Base-by-base conservation (phyloP, 495 filamentous ascomycete genomes). In the Cercophora samala region DNA sequence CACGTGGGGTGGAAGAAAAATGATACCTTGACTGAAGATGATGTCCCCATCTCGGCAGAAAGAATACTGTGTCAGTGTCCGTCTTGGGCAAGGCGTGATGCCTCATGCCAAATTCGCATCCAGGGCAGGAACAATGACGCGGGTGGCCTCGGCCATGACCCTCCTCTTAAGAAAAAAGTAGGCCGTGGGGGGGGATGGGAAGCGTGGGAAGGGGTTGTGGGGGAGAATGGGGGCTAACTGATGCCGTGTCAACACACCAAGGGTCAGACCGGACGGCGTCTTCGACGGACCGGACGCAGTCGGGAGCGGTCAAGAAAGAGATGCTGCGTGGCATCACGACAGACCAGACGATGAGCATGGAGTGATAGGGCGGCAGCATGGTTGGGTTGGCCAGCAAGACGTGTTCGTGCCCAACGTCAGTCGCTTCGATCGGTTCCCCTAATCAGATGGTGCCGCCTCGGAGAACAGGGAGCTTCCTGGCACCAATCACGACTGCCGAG, bases 361-460 rank as follows among this genome's bases (percentile, higher is more conserved):
- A 4, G 19, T 62, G 60, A 62, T 62, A 62, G 60, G 60, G 32
- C 24, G 25, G 60, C 53, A 62, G 22, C 62, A 52, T 24, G 23
- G 55, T 53, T 59, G 53, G 52, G 51, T 46, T 59, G 63, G 62
- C 53, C 68, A 70, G 65, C 66, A 26, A 62, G 69, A 68, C 64
- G 68, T 59, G 66, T 74, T 66, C 67, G 65, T 74, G 70, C 72
- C 72, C 70, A 74, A 74, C 66, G 9, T 21, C 53, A 32, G 37
- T 55, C 60, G 32, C 68, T 56, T 56, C 53, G 32, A 24, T 62
- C 60, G 60, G 18, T 60, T 29, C 62, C 29, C 72, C 66, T 65
- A 68, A 72, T 67, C 72, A 69, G 55, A 66, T 64, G 56, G n/a
- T 63, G 53, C 60, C 64, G 66, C 67, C 70, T 65, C 56, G 60